Evolutionary conservation across 148 eudicot species (phyloP).

Genomic region (Rhododendron henanense): DNA sequence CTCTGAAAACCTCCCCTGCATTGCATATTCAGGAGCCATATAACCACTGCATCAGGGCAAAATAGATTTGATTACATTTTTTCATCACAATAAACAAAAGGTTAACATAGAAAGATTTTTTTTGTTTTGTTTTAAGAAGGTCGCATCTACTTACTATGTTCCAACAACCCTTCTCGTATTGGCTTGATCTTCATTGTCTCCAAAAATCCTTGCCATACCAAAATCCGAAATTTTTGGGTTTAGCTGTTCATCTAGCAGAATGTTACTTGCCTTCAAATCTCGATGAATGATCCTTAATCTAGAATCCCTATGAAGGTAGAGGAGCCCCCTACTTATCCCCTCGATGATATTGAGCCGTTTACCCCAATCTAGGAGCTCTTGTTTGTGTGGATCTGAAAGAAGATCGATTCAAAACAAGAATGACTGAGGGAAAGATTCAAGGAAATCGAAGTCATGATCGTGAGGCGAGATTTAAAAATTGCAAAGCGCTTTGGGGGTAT

Average conservation of each 20-base stretch:
- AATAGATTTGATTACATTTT: background rate
- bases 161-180: slow-evolving; percentile 56
- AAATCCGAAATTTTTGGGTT: slow-evolving; percentile 53
- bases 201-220: slow-evolving; percentile 60
- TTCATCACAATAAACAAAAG: background rate
- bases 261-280: slow-evolving; percentile 50
- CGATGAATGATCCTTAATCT: slow-evolving; percentile 45
- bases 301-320: slow-evolving; percentile 57
- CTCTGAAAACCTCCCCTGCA: slow-evolving; percentile 34
- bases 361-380: slow-evolving; percentile 32
- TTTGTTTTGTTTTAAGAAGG: background rate
- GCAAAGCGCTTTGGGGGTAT: background rate
- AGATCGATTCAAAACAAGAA: too few species aligned
- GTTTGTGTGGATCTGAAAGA: slow-evolving; percentile 15
- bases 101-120: background rate
- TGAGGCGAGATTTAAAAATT: background rate
- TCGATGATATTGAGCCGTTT: slow-evolving; percentile 39
- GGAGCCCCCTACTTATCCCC: slow-evolving; percentile 56
- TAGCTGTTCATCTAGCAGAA: slow-evolving; percentile 41
- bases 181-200: slow-evolving; percentile 49
- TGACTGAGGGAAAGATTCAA: background rate
- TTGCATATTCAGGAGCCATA: slow-evolving; percentile 39
- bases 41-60: slow-evolving; percentile 22
- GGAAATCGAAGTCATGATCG: background rate
- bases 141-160: slow-evolving; percentile 47